Percentiles rank a stretch among this genome's conserved stretches.
These are phyloP conservation scores for Diplodia mutila DNA, from an alignment of 2,329 filamentous ascomycete species.

Conservation along the genomic window DNA sequence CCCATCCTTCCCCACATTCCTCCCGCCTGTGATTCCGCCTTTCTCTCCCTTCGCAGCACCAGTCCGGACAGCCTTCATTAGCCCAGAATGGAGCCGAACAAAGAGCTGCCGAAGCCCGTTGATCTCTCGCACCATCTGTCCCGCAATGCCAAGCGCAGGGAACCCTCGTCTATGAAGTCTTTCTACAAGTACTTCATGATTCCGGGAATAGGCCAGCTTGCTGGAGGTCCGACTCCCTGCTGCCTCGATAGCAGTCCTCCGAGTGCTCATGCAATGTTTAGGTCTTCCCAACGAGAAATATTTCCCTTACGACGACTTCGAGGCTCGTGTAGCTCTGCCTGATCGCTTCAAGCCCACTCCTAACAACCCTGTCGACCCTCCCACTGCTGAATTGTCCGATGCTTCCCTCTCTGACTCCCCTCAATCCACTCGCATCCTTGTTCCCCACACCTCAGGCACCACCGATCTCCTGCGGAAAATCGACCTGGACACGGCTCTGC, in stretches of 20 bases:
- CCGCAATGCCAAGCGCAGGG: slow-evolving; percentile 66
- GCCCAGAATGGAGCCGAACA: not conserved
- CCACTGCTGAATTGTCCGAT: slow-evolving; percentile 36
- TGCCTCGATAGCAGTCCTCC: not conserved
- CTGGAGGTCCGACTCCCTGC: slow-evolving; percentile 53
- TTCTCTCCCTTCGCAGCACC: not conserved
- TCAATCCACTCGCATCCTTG: slow-evolving; percentile 59
- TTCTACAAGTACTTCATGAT: slow-evolving; percentile 84
- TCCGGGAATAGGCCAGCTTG: slow-evolving; percentile 64
- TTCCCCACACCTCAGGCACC: slow-evolving; percentile 69
- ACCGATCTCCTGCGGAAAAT: slow-evolving; percentile 69
- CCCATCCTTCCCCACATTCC: slow-evolving; percentile 15
- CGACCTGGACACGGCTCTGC: slow-evolving; percentile 78
- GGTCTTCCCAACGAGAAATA: slow-evolving; percentile 79
- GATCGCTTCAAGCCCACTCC: slow-evolving; percentile 73
- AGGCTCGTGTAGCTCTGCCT: slow-evolving; percentile 76
- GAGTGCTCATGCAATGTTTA: slow-evolving; percentile 42
- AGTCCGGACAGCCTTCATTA: not conserved
- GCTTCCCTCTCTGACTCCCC: slow-evolving; percentile 35
- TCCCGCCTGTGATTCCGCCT: not conserved
- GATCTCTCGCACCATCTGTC: slow-evolving; percentile 83
- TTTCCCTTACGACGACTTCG: slow-evolving; percentile 90
- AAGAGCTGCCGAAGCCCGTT: slow-evolving; percentile 53
- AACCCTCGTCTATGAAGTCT: slow-evolving; percentile 70
- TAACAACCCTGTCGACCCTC: slow-evolving; percentile 60